These are phyloP conservation scores for Cytospora leucostoma DNA, from an alignment of 2,329 filamentous ascomycete genomes.

Conservation along the genomic window DNA sequence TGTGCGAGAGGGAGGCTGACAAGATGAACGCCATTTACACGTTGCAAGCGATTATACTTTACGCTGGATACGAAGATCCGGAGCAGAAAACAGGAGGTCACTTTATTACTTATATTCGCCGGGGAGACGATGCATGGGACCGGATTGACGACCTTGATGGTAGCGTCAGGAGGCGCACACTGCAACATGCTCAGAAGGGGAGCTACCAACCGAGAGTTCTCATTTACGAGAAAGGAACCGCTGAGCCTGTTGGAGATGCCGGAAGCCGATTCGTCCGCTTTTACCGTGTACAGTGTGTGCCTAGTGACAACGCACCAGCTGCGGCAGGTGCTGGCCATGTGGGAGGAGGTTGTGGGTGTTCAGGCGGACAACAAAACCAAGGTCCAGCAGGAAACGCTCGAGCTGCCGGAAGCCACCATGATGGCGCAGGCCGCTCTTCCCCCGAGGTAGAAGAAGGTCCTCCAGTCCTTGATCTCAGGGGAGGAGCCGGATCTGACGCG, in stretches of 20 bases:
- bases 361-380: not conserved
- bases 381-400: not conserved
- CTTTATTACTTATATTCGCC: not conserved
- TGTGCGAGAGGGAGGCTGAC: slow-evolving; percentile 2
- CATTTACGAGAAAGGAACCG: not conserved
- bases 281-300: not conserved
- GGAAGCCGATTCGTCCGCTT: not conserved
- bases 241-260: not conserved
- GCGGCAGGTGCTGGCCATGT: not conserved
- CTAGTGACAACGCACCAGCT: not conserved
- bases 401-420: not conserved
- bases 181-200: not conserved
- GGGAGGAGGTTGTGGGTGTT: not conserved
- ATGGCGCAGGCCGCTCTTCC: no score
- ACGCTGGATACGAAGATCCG: no score
- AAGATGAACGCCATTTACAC: not conserved
- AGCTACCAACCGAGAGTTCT: not conserved
- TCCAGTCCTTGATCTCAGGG: not conserved
- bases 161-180: not conserved
- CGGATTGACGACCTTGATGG: not conserved
- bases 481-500: not conserved
- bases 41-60: not conserved
- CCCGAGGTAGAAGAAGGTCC: not conserved
- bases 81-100: not conserved
- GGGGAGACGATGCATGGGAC: not conserved